Base-by-base conservation (phyloP, 345 rosid genomes). In the Populus simonii region DNA sequence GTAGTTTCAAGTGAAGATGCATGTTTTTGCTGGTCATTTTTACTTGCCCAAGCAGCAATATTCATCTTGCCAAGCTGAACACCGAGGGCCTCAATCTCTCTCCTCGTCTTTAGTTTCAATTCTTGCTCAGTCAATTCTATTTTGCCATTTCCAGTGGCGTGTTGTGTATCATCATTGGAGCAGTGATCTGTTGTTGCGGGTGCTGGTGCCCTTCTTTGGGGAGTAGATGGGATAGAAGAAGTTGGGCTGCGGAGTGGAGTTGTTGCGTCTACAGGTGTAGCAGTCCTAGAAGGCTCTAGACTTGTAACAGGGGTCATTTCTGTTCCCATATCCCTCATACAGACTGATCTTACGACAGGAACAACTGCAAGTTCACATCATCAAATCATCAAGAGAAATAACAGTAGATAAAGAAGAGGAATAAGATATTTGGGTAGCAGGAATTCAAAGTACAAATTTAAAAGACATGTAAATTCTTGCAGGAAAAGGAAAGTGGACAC, bases 301-400 rank as follows among this genome's bases (percentile, higher is more conserved):
- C 94, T 92, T 33, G 93, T 39, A 68, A 63, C 77, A 7, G 96
- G 96, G 33, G 94, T 89, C 96, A 92, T 92, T 81, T 92, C 96
- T 6, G 94, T 92, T 76, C 96, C 93, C 96, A 89, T 92, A 75
- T 92, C 92, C 84, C 96, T 89, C 96, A 92, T 90, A 62, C 83
- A 92, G 61, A 92, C 93, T 3, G 92, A 88, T 80, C 93, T 86
- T 75, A 92, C 78, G n/a, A 82, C 83, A 41, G 89, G 89, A 66
- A 83, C 70, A 82, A 80, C 96, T 90, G 89, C 78, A 84, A 27
- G 63, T 16, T 39, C 55, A 55, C 8, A 6, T 13, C 36, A 63
- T 36, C 49, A 55, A 62, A 77, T 66, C 36, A n/a, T 70, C 51
- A 47, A 61, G 63, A n/a, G 6, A 13, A 53, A 66, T 23, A 51